Evolutionary conservation across 1,284 basidiomycete species (phyloP).

Genomic region (Tylopilus sp.): DNA sequence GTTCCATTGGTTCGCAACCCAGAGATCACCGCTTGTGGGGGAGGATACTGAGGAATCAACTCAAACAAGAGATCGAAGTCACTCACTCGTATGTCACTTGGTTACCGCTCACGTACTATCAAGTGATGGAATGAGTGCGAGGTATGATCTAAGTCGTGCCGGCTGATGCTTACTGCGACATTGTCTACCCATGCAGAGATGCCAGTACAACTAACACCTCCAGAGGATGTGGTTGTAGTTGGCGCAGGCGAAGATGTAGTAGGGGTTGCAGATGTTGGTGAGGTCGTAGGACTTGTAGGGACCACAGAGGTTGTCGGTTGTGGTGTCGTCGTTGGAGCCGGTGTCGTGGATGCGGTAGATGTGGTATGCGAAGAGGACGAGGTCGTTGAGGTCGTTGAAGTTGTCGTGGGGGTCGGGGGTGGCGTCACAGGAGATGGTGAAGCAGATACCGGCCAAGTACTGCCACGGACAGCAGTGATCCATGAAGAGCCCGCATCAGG

Average conservation of each 20-base stretch:
- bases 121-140: constrained; percentile 7
- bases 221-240: constrained; percentile 15
- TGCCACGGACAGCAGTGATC: constrained; percentile 39
- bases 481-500: constrained; percentile 38
- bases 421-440: not conserved
- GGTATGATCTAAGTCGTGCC: not conserved
- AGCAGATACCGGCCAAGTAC: constrained; percentile 34
- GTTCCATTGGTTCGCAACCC: constrained; percentile 36
- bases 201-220: constrained; percentile 21
- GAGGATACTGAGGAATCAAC: not conserved
- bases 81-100: constrained; percentile 34
- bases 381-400: not conserved
- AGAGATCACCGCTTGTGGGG: constrained; percentile 28
- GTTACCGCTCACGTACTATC: constrained; percentile 29
- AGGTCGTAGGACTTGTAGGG: not conserved
- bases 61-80: not conserved
- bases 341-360: not conserved
- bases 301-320: not conserved
- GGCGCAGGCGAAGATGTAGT: constrained; percentile 11
- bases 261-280: not conserved
- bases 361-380: too few species aligned
- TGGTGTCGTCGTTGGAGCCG: constrained; percentile 14
- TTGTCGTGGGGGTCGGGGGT: not conserved
- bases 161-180: constrained; percentile 22
- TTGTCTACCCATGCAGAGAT: constrained; percentile 24